These are phyloP conservation scores for Rhododendron molle DNA, from an alignment of 148 eudicot genomes.

Conservation along the genomic window DNA sequence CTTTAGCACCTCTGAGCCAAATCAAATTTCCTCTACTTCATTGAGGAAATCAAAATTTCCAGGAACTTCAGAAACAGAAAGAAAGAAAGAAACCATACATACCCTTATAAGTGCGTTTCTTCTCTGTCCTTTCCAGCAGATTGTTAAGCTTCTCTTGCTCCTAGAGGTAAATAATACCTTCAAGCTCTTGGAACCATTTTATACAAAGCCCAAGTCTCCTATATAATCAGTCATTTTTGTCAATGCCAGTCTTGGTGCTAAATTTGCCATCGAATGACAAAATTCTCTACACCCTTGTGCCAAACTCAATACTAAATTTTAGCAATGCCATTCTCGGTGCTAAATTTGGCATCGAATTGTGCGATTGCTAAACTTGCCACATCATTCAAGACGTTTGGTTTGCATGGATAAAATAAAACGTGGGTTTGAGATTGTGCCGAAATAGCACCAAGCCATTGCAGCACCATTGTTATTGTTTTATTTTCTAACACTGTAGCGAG, in stretches of 20 bases:
- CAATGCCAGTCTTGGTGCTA: no score
- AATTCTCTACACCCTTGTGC: background rate
- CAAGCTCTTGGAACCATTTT: no score
- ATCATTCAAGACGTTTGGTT: background rate
- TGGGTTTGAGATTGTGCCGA: background rate
- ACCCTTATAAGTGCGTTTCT: no score
- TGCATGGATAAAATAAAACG: background rate
- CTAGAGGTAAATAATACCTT: no score
- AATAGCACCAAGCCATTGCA: background rate
- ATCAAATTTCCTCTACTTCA: background rate
- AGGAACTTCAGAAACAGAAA: no score
- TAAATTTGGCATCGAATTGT: background rate
- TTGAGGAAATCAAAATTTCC: no score
- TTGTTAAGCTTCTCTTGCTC: no score
- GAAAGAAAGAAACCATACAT: no score
- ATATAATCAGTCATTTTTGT: no score
- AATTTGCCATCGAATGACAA: no score
- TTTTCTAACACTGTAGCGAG: background rate
- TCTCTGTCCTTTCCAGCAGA: no score
- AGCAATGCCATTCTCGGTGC: background rate
- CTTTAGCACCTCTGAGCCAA: background rate
- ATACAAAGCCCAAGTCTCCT: no score
- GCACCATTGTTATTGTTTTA: background rate
- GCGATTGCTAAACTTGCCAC: background rate
- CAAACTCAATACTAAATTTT: background rate